These are phyloP conservation scores for Rhinocladiella similis DNA, from an alignment of 2,329 filamentous ascomycete species.

Conservation along the genomic window DNA sequence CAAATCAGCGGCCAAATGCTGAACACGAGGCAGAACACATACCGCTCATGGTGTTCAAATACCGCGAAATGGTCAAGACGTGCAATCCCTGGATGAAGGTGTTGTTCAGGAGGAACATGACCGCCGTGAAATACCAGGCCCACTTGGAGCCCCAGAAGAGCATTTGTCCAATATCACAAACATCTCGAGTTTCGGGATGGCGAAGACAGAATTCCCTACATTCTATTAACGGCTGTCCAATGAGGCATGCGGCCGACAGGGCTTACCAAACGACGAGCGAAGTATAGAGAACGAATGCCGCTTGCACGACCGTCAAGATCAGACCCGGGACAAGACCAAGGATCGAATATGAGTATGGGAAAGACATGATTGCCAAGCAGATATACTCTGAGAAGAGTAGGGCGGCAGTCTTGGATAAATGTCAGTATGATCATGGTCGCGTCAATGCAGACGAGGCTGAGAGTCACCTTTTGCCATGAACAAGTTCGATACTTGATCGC, in stretches of 20 bases:
- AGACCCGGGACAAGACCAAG: conserved; percentile 84
- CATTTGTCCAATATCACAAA: conserved; percentile 94
- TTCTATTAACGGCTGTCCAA: not conserved
- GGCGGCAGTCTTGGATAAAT: conserved; percentile 66
- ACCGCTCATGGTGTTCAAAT: conserved; percentile 28
- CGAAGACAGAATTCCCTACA: conserved; percentile 77
- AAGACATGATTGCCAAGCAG: conserved; percentile 90
- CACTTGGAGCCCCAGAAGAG: conserved; percentile 83
- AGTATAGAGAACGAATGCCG: conserved; percentile 79
- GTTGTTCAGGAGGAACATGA: conserved; percentile 94
- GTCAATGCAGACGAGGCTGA: not conserved
- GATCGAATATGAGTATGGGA: conserved; percentile 87
- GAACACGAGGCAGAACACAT: not conserved
- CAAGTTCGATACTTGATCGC: conserved; percentile 91
- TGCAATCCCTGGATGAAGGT: conserved; percentile 72
- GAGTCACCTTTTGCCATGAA: conserved; percentile 78
- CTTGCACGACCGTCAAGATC: conserved; percentile 78
- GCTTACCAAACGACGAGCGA: conserved; percentile 64
- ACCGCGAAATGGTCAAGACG: conserved; percentile 28
- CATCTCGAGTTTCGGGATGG: conserved; percentile 87
- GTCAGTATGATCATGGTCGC: not conserved
- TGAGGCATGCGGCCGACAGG: not conserved
- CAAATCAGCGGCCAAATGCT: conserved; percentile 48
- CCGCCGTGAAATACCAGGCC: conserved; percentile 66
- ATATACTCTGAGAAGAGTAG: conserved; percentile 95